phyloP scores from a whole-genome alignment of 1,139 yeast genomes.

The Scheffersomyces illinoinensis region DNA sequence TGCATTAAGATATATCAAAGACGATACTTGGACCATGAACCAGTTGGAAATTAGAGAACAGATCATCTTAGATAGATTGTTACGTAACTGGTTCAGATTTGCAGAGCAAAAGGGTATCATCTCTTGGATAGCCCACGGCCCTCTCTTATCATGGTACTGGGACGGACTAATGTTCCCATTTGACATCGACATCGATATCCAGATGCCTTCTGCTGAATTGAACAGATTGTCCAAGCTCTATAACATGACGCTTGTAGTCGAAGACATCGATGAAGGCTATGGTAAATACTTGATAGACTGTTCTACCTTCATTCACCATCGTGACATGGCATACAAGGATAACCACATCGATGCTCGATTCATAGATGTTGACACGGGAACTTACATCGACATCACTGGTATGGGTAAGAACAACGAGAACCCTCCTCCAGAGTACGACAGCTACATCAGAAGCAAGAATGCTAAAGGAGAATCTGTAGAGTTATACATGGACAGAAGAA shows the following conservation, averaged over 20 bases:
- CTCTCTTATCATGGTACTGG: conserved; percentile 31
- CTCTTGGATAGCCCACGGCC: conserved; percentile 31
- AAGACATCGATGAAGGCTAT: conserved; percentile 11
- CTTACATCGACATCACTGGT: conserved; percentile 16
- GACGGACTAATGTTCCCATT: conserved; percentile 16
- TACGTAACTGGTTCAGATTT: conserved; percentile 22
- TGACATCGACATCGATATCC: conserved; percentile 15
- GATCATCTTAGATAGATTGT: conserved; percentile 27
- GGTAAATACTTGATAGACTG: conserved; percentile 14
- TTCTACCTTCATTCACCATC: conserved; percentile 11
- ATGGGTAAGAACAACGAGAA: conserved; percentile 10
- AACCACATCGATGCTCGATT: conserved; percentile 16
- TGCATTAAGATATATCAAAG: conserved; percentile 28
- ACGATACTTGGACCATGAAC: conserved; percentile 24
- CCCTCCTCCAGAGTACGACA: conserved; percentile 27
- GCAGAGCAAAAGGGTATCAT: conserved; percentile 32
- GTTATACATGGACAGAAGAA: conserved; percentile 37
- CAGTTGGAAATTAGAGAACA: conserved; percentile 25
- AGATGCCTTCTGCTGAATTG: conserved; percentile 14
- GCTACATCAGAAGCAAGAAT: conserved; percentile 16
- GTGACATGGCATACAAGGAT: conserved; percentile 9
- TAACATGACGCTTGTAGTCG: conserved; percentile 15
- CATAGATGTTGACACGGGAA: conserved; percentile 14
- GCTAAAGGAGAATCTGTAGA: conserved; percentile 17
- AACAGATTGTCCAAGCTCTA: conserved; percentile 8